Percentiles rank a stretch among this genome's conserved stretches.
Evolutionary conservation across 805 yeast species (phyloP).

Genomic region (Saturnispora kantuleensis): DNA sequence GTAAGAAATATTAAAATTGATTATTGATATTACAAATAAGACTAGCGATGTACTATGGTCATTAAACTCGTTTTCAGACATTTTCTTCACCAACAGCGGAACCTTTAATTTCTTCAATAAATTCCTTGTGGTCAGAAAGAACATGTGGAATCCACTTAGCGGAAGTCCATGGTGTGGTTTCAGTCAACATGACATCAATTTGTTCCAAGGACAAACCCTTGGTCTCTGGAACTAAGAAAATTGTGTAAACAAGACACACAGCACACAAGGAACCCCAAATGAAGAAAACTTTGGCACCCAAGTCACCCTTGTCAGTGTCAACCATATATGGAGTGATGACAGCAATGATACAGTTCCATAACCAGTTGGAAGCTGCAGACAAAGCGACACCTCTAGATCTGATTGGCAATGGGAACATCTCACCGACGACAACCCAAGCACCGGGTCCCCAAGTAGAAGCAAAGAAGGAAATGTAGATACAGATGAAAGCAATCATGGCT

Average conservation of each 20-base stretch:
- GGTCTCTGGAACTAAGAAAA: slow-evolving; percentile 68
- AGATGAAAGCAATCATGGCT: slow-evolving; percentile 34
- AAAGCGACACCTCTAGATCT: slow-evolving; percentile 67
- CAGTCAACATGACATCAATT: slow-evolving; percentile 42
- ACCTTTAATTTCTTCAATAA: slow-evolving; percentile 16
- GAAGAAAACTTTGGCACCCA: slow-evolving; percentile 58
- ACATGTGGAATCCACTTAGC: slow-evolving; percentile 28
- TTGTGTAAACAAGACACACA: slow-evolving; percentile 51
- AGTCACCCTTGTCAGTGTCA: slow-evolving; percentile 50
- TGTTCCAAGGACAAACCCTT: slow-evolving; percentile 76
- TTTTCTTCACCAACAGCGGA: neutral
- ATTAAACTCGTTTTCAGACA: neutral
- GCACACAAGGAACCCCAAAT: slow-evolving; percentile 51
- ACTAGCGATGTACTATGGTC: neutral
- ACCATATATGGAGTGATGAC: slow-evolving; percentile 67
- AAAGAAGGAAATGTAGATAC: slow-evolving; percentile 61
- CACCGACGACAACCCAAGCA: slow-evolving; percentile 59
- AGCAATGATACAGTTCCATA: slow-evolving; percentile 68
- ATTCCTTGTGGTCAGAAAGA: slow-evolving; percentile 10
- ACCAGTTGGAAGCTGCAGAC: slow-evolving; percentile 72
- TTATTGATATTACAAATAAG: too few species aligned
- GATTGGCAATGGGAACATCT: slow-evolving; percentile 59
- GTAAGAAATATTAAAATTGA: too few species aligned
- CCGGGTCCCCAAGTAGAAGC: slow-evolving; percentile 84
- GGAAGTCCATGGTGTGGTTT: slow-evolving; percentile 28